Base-by-base conservation (phyloP, 2,329 filamentous ascomycete species). In the Colletotrichum karsti region DNA sequence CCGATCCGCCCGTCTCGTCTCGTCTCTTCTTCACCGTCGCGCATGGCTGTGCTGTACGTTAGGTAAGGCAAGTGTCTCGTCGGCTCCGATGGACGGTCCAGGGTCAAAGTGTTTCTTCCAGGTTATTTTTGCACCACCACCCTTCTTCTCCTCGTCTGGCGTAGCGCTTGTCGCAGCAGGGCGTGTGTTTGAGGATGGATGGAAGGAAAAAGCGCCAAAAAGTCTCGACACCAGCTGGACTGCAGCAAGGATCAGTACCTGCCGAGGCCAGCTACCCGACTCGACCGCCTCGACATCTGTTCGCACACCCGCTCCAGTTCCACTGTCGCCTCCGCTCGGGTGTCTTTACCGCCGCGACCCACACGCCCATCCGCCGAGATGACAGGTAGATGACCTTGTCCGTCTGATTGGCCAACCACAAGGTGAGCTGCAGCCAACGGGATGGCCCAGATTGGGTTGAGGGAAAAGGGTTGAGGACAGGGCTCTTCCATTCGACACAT, bases 91-190 rank as follows among this genome's bases (percentile, higher is more conserved):
- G 61, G 46, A n/a, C 54, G 46, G 26, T 28, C 15, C 33, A 13
- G 6, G 41, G 41, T 60, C 48, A 60, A 60, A 58, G 37, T 46
- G 60, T 42, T 53, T 41, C 30, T 33, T 28, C 28, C 12, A 13
- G 33, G n/a, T 28, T 50, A 18, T 46, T 44, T 41, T 59, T 51
- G 22, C 44, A 54, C 44, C 42, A n/a, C n/a, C n/a, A n/a, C 53
- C 30, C 7, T 53, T 7, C 37, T 18, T 37, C 39, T 20, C 53
- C 18, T 53, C 37, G 33, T 59, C 22, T 46, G 48, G 33, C 46
- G 62, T 66, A 66, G 65, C 65, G 65, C 65, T 66, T 69, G 62
- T 61, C 54, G 65, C 55, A 61, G 62, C 62, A 61, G 55, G 55
- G 48, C 55, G 46, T 63, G 61, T 59, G 64, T 63, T 39, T 37